phyloP scores from a whole-genome alignment of 1,284 basidiomycete genomes.

The Afroboletus lepidellus region DNA sequence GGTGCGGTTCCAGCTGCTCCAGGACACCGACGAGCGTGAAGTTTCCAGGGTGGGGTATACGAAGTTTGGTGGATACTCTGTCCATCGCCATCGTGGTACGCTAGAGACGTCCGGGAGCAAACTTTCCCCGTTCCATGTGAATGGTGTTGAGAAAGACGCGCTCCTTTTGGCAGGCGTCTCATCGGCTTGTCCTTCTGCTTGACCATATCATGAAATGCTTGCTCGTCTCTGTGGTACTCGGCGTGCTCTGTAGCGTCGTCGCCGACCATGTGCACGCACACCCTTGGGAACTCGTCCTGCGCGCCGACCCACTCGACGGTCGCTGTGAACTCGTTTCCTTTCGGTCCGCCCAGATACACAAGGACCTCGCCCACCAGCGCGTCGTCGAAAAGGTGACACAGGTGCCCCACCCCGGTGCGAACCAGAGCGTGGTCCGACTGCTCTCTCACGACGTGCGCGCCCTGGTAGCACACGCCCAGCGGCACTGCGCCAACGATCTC shows the following conservation, averaged over 20 bases:
- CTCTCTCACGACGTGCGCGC: constrained; percentile 21
- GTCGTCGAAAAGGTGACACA: constrained; percentile 14
- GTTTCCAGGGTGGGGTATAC: constrained; percentile 56
- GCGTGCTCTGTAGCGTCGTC: constrained; percentile 1
- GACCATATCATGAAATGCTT: constrained; percentile 16
- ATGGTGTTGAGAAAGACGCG: background rate
- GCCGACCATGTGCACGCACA: constrained; percentile 2
- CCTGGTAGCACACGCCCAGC: constrained; percentile 23
- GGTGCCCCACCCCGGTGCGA: constrained; percentile 9
- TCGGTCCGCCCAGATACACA: constrained; percentile 19
- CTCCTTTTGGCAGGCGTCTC: constrained; percentile 5
- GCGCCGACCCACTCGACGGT: constrained; percentile 12
- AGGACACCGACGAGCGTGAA: constrained; percentile 59
- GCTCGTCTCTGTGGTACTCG: constrained; percentile 1
- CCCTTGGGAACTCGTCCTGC: constrained; percentile 27
- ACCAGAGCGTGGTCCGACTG: constrained; percentile 16
- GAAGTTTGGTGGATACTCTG: constrained; percentile 47
- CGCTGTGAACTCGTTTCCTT: constrained; percentile 23
- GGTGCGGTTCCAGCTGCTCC: constrained; percentile 54
- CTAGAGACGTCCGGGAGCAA: too few relatives aligned
- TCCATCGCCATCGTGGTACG: constrained; percentile 32
- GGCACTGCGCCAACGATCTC: constrained; percentile 28
- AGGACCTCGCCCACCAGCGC: constrained; percentile 15
- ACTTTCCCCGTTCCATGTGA: too few relatives aligned
- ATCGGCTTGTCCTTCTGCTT: background rate